phyloP scores from a whole-genome alignment of 2,329 filamentous ascomycete species.

The Lachnellula hyalina region DNA sequence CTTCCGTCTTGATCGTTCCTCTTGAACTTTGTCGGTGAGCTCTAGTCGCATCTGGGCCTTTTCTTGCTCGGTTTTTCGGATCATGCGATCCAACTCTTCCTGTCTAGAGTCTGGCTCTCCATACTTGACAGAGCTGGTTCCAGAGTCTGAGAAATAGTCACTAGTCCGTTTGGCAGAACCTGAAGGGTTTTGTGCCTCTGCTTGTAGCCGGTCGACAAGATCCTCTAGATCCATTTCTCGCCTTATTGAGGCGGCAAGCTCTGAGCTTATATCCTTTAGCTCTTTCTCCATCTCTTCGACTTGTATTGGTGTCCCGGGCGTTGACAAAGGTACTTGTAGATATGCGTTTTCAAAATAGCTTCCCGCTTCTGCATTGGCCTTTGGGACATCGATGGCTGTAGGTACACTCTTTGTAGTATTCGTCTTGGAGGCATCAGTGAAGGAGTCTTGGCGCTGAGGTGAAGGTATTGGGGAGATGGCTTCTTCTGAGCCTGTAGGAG shows the following conservation, averaged over 20 bases:
- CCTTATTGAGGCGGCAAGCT: conserved; percentile 87
- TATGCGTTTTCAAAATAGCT: conserved; percentile 28
- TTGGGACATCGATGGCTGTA: conserved; percentile 29
- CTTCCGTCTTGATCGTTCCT: conserved; percentile 72
- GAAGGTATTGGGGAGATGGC: conserved; percentile 54
- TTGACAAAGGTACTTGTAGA: conserved; percentile 28
- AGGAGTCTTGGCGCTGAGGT: conserved; percentile 36
- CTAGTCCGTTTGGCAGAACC: conserved; percentile 68
- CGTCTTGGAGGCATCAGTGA: conserved; percentile 22
- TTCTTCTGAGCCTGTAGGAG: conserved; percentile 53
- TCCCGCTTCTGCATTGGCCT: conserved; percentile 37
- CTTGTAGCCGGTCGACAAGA: conserved; percentile 79
- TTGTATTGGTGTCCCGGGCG: conserved; percentile 43
- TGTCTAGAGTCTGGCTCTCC: conserved; percentile 56
- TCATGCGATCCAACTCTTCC: conserved; percentile 75
- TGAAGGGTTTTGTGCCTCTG: conserved; percentile 60
- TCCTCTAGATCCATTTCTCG: conserved; percentile 97
- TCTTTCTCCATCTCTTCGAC: conserved; percentile 92
- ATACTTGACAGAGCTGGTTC: conserved; percentile 73
- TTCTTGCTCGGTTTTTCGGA: conserved; percentile 83
- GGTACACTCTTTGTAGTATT: conserved; percentile 32
- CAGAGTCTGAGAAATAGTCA: conserved; percentile 97
- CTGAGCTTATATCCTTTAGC: conserved; percentile 84
- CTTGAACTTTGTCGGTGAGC: conserved; percentile 78
- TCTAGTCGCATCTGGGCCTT: conserved; percentile 82